Percentiles rank a stretch among this genome's conserved stretches.
These are phyloP conservation scores for Aurifilum marmelostoma DNA, from an alignment of 2,329 filamentous ascomycete species.

Conservation along the genomic window DNA sequence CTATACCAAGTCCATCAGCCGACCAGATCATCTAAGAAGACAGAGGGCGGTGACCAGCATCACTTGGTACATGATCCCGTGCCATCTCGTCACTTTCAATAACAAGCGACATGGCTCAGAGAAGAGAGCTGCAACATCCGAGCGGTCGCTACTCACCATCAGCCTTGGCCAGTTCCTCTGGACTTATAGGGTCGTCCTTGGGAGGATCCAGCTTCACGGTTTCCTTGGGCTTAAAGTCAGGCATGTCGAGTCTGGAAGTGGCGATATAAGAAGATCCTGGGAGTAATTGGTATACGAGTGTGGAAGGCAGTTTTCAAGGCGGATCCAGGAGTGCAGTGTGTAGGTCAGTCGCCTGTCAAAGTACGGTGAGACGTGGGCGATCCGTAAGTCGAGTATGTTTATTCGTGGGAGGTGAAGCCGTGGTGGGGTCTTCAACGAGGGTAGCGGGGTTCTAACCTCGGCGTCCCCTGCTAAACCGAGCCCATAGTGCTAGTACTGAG, in stretches of 20 bases:
- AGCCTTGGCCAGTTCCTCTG: conserved; percentile 77
- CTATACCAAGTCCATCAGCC: conserved; percentile 44
- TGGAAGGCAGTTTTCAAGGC: not conserved
- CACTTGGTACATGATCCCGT: not conserved
- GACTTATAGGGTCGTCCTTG: conserved; percentile 84
- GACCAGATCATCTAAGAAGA: not conserved
- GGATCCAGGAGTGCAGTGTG: not conserved
- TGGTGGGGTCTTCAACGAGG: not conserved
- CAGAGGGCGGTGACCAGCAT: not conserved
- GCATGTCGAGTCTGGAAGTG: conserved; percentile 47
- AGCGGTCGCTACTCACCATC: conserved; percentile 65
- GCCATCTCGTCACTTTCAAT: not conserved
- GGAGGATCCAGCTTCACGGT: conserved; percentile 78
- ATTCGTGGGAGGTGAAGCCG: not conserved
- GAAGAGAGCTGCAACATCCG: not conserved
- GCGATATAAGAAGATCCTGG: not conserved
- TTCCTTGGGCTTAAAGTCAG: conserved; percentile 76
- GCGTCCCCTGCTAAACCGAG: too few relatives aligned
- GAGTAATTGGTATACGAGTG: not conserved
- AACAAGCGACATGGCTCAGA: not conserved
- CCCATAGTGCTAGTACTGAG: not conserved
- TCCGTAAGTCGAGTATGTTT: not conserved
- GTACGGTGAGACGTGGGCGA: not conserved
- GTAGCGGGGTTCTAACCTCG: not conserved
- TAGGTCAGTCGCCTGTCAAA: not conserved